Evolutionary conservation across 1,284 basidiomycete species (phyloP).

Genomic region (Tylopilus orsonianus): DNA sequence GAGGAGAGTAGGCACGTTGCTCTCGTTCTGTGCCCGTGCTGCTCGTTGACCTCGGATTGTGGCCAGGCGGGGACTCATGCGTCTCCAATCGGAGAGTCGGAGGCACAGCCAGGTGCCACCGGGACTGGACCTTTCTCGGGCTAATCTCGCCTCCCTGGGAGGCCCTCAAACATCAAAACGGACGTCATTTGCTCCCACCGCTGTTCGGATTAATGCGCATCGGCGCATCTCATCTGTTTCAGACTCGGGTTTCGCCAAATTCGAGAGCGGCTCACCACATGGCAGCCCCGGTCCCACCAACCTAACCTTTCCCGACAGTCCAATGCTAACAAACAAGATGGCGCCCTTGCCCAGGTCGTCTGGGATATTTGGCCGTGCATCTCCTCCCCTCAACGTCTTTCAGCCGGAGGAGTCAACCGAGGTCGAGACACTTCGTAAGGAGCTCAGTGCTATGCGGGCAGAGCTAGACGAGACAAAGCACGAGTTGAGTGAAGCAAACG

Average conservation of each 20-base stretch:
- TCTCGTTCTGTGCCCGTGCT: neutral
- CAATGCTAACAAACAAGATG: conserved; percentile 23
- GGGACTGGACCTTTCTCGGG: conserved; percentile 55
- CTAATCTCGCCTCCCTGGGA: conserved; percentile 38
- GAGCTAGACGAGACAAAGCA: conserved; percentile 64
- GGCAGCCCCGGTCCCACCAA: conserved; percentile 37
- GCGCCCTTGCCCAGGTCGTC: conserved; percentile 38
- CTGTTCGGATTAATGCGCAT: conserved; percentile 50
- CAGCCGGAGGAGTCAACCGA: conserved; percentile 40
- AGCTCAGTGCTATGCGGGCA: conserved; percentile 55
- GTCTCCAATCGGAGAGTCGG: conserved; percentile 82
- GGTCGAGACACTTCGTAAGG: conserved; percentile 58
- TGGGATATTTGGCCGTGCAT: conserved; percentile 50
- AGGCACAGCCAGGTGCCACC: conserved; percentile 56
- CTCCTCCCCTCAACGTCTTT: conserved; percentile 40
- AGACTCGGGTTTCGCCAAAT: conserved; percentile 42
- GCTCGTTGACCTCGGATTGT: neutral
- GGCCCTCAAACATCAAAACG: conserved; percentile 59
- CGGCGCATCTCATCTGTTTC: conserved; percentile 69
- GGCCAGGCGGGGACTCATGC: conserved; percentile 79
- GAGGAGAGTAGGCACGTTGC: conserved; percentile 78
- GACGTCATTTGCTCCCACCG: conserved; percentile 63
- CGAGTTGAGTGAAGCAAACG: conserved; percentile 74
- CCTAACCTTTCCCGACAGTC: conserved; percentile 21
- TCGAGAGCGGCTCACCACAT: conserved; percentile 32